Evolutionary conservation across 306 rosid species (phyloP).

Genomic region (Malus fusca): DNA sequence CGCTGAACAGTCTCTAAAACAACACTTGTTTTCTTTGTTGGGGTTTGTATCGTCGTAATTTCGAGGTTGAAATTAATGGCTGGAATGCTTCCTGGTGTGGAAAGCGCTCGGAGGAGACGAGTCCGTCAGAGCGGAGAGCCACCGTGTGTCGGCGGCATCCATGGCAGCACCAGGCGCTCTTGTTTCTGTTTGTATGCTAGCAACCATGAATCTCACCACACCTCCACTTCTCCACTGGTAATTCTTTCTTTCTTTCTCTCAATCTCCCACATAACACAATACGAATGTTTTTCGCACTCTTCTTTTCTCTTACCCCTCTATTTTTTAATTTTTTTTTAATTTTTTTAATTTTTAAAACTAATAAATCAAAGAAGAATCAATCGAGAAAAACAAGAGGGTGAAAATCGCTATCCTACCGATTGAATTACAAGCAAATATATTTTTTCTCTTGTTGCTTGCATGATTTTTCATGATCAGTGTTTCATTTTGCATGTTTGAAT

Average conservation of each 20-base stretch:
- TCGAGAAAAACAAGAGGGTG: neutral
- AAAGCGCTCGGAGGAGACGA: conserved; percentile 78
- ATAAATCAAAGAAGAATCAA: too few species aligned
- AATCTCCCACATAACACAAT: neutral
- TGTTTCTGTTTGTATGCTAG: conserved; percentile 53
- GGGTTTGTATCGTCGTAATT: neutral
- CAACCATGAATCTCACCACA: conserved; percentile 36
- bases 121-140: conserved; percentile 50
- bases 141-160: conserved; percentile 14
- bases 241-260: neutral
- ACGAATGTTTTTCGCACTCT: neutral
- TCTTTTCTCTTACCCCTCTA: neutral
- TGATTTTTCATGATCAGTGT: neutral
- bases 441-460: neutral
- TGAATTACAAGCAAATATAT: neutral
- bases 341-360: too few species aligned
- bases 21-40: neutral
- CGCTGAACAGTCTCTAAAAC: neutral
- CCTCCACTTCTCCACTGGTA: conserved; percentile 38
- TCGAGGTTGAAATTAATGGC: conserved; percentile 32
- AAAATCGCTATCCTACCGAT: neutral
- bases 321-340: too few species aligned
- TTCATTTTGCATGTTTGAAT: neutral
- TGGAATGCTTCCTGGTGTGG: conserved; percentile 90
- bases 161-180: conserved; percentile 37